Evolutionary conservation across 179 eudicot genomes (phyloP).

Genomic region (Silene vulgaris): DNA sequence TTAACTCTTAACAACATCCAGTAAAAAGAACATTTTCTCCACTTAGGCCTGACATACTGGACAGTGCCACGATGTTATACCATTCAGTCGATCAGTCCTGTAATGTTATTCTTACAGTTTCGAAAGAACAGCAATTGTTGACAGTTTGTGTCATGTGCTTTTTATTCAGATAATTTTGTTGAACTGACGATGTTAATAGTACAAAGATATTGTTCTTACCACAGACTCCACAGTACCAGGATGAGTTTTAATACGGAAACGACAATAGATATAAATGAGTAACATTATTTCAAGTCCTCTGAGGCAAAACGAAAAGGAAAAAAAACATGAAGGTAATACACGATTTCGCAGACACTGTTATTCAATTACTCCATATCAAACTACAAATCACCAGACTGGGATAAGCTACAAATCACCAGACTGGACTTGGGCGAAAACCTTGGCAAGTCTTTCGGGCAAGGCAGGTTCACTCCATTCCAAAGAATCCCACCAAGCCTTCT

Average conservation of each 20-base stretch:
- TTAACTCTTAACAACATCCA: neutral
- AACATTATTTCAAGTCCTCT: no score
- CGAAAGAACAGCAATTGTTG: neutral
- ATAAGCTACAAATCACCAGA: constrained; percentile 16
- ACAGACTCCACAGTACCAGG: no score
- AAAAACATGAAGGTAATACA: no score
- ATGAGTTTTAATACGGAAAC: no score
- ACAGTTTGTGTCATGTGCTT: no score
- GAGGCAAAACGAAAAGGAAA: no score
- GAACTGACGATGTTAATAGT: neutral
- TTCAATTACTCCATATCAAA: no score
- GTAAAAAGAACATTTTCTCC: neutral
- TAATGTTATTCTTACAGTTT: neutral
- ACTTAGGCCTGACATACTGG: neutral
- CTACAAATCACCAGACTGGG: no score
- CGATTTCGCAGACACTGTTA: neutral
- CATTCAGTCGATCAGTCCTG: neutral
- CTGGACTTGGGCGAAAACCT: constrained; percentile 7
- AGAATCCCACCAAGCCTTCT: constrained; percentile 28
- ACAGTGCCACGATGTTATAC: neutral
- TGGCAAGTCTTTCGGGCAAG: constrained; percentile 6
- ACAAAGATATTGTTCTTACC: no score
- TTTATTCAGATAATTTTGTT: neutral
- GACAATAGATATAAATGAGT: no score
- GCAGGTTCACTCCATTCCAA: constrained; percentile 23